Conservation (phyloP, 1,284 basidiomycete genomes). For the Microbotryum intermedium region DNA sequence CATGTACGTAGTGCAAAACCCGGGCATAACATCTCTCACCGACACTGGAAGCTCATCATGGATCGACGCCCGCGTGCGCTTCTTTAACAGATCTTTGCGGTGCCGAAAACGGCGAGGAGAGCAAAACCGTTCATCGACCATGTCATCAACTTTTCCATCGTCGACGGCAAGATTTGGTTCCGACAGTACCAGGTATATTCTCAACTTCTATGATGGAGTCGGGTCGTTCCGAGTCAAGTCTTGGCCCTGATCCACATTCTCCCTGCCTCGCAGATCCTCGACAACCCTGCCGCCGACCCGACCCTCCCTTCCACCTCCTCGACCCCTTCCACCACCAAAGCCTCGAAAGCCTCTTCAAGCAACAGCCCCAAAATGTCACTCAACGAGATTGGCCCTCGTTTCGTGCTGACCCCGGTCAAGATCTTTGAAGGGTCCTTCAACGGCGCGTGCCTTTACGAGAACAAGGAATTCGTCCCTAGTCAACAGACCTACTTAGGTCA, state of each 20-base stretch:
- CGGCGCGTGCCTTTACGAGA: constrained; percentile 91
- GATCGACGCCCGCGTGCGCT: too few relatives aligned
- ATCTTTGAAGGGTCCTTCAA: constrained; percentile 97
- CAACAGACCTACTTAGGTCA: constrained; percentile 8
- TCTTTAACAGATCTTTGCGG: constrained; percentile 72
- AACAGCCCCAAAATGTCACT: constrained; percentile 52
- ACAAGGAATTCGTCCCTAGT: constrained; percentile 51
- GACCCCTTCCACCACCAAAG: constrained; percentile 21
- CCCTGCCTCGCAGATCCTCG: constrained; percentile 46
- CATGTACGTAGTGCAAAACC: too few relatives aligned
- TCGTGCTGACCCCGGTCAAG: constrained; percentile 93
- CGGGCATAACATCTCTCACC: too few relatives aligned
- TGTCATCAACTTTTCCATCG: constrained; percentile 87
- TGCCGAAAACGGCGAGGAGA: constrained; percentile 77
- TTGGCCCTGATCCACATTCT: not conserved
- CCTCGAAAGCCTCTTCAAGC: constrained; percentile 21
- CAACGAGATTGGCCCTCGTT: constrained; percentile 92
- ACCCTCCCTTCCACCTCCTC: constrained; percentile 35
- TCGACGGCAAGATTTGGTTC: constrained; percentile 98
- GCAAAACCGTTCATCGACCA: constrained; percentile 98
- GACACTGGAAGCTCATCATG: not conserved
- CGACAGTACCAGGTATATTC: constrained; percentile 80
- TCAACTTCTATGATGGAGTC: not conserved
- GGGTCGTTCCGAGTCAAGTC: too few relatives aligned
- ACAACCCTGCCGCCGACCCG: constrained; percentile 52